A percentile compares a stretch with the other conserved stretches of the same genome.
phyloP scores from a whole-genome alignment of 495 filamentous ascomycete genomes.

The Neurospora terricola region DNA sequence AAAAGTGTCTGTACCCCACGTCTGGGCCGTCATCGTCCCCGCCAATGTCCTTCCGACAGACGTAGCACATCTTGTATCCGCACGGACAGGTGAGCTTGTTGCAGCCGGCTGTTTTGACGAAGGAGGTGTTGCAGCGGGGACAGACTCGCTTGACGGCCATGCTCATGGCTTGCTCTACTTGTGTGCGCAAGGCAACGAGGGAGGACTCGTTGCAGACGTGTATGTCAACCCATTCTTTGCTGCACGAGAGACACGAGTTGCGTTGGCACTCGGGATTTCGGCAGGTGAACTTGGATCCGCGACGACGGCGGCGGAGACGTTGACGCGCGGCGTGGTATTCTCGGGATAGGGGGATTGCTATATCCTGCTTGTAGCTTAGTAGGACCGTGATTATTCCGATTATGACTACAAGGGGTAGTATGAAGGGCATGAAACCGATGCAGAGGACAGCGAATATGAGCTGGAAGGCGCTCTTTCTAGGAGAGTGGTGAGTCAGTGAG shows the following conservation, averaged over 20 bases:
- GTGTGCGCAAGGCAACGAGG: conserved; percentile 69
- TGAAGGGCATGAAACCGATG: conserved; percentile 39
- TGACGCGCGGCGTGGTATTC: conserved; percentile 45
- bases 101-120: conserved; percentile 87
- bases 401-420: conserved; percentile 31
- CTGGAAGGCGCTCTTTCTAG: conserved; percentile 22
- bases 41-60: conserved; percentile 59
- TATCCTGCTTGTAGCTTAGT: conserved; percentile 23
- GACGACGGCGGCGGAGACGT: conserved; percentile 51
- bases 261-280: conserved; percentile 53
- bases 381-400: conserved; percentile 27
- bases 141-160: conserved; percentile 93
- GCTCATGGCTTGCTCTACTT: conserved; percentile 83
- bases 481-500: neutral
- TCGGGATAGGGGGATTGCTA: conserved; percentile 24
- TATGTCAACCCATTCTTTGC: conserved; percentile 56
- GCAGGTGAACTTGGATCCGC: conserved; percentile 66
- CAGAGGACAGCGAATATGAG: conserved; percentile 31
- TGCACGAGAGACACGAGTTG: conserved; percentile 68
- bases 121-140: conserved; percentile 77
- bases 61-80: conserved; percentile 95
- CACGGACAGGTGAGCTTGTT: conserved; percentile 98
- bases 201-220: conserved; percentile 76
- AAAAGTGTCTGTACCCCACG: conserved; percentile 78
- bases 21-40: conserved; percentile 41